These are phyloP conservation scores for Westerdykella sp. DNA, from an alignment of 2,329 filamentous ascomycete genomes.

Conservation along the genomic window DNA sequence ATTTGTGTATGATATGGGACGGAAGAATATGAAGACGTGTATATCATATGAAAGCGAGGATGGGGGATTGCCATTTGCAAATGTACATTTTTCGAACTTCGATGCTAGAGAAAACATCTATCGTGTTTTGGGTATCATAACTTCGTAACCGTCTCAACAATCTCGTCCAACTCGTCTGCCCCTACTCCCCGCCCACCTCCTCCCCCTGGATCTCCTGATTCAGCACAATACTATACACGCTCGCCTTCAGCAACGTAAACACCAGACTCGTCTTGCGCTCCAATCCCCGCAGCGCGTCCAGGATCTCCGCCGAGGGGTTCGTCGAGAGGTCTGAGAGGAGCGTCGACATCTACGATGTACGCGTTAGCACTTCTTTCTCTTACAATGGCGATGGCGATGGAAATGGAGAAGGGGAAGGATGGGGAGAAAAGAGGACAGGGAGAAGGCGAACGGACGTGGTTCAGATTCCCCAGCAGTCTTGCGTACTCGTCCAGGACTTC, in stretches of 20 bases:
- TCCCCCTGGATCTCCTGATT: constrained; percentile 66
- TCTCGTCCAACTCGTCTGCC: constrained; percentile 19
- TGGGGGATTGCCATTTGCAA: neutral
- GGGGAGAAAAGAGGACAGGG: constrained; percentile 1
- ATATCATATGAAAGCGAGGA: neutral
- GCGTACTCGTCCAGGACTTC: constrained; percentile 94
- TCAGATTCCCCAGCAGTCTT: constrained; percentile 80
- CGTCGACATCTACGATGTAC: constrained; percentile 42
- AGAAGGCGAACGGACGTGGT: constrained; percentile 55
- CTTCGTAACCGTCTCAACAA: neutral
- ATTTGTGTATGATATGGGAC: constrained; percentile 1
- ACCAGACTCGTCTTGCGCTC: constrained; percentile 93
- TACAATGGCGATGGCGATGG: neutral
- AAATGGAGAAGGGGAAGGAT: neutral
- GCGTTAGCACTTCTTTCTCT: neutral
- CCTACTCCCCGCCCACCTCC: constrained; percentile 25
- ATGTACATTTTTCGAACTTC: neutral
- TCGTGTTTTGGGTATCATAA: neutral
- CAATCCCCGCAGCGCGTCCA: constrained; percentile 78
- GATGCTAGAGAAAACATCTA: neutral
- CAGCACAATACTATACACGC: constrained; percentile 96
- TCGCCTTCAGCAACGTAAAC: constrained; percentile 93
- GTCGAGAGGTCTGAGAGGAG: constrained; percentile 65
- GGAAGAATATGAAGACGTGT: neutral
- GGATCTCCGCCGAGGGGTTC: constrained; percentile 59